Percentiles rank a stretch among this genome's conserved stretches.
Evolutionary conservation across 2,329 filamentous ascomycete species (phyloP).

Genomic region (Calonectria pseudoreteaudii): DNA sequence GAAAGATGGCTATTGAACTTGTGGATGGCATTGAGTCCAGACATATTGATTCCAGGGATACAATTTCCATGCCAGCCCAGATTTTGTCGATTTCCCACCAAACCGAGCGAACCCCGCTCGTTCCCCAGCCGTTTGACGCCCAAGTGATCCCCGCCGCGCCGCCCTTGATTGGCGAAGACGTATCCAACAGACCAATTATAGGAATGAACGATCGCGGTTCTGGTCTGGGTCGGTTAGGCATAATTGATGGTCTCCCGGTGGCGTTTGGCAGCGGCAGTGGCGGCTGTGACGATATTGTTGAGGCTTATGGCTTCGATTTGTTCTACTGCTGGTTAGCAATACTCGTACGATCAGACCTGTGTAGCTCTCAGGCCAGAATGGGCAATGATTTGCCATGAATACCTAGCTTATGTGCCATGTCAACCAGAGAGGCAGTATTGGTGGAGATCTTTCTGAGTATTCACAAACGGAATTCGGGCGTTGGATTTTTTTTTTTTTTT

Average conservation of each 20-base stretch:
- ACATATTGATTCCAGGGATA: neutral
- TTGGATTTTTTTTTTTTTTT: no score
- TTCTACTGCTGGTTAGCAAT: neutral
- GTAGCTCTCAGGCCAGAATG: neutral
- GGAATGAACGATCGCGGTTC: neutral
- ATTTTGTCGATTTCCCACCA: neutral
- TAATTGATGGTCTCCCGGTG: neutral
- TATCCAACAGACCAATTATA: neutral
- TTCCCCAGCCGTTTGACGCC: no score
- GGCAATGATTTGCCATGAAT: neutral
- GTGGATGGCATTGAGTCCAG: neutral
- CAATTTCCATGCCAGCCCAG: neutral
- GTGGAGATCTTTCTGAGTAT: no score
- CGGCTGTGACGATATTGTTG: neutral
- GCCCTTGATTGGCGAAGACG: neutral
- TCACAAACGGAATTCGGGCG: no score
- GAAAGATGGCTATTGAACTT: neutral
- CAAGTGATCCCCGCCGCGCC: neutral
- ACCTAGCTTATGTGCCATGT: neutral
- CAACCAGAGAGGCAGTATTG: no score
- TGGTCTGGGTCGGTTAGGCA: neutral
- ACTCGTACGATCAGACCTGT: neutral
- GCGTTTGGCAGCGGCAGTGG: neutral
- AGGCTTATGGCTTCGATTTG: neutral
- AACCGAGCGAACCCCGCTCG: neutral